phyloP scores from a whole-genome alignment of 495 filamentous ascomycete genomes.

The Hypoxylon perforatum region DNA sequence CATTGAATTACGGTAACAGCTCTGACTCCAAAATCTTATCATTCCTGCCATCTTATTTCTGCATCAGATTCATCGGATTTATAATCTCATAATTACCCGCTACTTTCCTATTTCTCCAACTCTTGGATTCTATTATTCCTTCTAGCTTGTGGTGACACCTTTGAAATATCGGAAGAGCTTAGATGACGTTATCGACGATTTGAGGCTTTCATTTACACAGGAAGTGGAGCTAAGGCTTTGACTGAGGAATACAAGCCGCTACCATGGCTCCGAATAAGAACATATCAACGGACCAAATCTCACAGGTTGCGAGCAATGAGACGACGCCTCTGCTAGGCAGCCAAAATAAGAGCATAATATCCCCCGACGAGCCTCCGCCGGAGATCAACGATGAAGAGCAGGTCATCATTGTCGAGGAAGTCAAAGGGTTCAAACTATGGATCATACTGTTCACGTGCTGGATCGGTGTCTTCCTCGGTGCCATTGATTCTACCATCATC shows the following conservation, averaged over 20 bases:
- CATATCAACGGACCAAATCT: slow-evolving; percentile 14
- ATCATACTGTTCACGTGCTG: slow-evolving; percentile 69
- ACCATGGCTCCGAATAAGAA: slow-evolving; percentile 26
- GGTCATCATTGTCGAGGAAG: slow-evolving; percentile 54
- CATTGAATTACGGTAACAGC: too few relatives aligned
- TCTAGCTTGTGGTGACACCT: too few relatives aligned
- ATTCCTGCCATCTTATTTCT: too few relatives aligned
- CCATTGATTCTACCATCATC: slow-evolving; percentile 84
- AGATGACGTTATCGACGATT: too few relatives aligned
- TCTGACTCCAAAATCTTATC: too few relatives aligned
- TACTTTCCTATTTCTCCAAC: too few relatives aligned
- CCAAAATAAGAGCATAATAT: slow-evolving; percentile 13
- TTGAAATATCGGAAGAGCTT: too few relatives aligned
- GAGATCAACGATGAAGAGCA: slow-evolving; percentile 33
- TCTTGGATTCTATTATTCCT: too few relatives aligned
- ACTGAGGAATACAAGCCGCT: slow-evolving; percentile 14
- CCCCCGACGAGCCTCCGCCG: slow-evolving; percentile 4
- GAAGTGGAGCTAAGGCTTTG: neutral
- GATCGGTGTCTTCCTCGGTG: slow-evolving; percentile 85
- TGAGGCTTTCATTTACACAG: too few relatives aligned
- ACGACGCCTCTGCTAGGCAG: slow-evolving; percentile 40
- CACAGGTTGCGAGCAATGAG: slow-evolving; percentile 19
- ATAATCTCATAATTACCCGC: too few relatives aligned
- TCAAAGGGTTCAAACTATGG: slow-evolving; percentile 56
- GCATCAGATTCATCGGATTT: too few relatives aligned